These are phyloP conservation scores for Adenanthera pavonina DNA, from an alignment of 306 rosid genomes.

Conservation along the genomic window DNA sequence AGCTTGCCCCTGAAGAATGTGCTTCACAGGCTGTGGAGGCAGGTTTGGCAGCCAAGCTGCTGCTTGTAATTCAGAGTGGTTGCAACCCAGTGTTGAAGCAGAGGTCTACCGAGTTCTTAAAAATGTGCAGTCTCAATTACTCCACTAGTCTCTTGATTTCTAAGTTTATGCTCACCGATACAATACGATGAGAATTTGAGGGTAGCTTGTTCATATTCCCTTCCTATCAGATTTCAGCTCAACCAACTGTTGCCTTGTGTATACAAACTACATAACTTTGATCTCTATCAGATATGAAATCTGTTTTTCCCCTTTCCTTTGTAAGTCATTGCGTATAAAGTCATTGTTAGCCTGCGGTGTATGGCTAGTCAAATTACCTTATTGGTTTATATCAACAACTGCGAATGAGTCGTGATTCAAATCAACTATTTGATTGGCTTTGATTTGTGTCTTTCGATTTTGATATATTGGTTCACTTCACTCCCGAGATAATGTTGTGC, in stretches of 20 bases:
- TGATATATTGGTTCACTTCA: too few relatives aligned
- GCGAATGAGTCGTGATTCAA: too few relatives aligned
- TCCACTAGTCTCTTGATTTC: conserved; percentile 70
- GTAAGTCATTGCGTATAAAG: background rate
- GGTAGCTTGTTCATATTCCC: conserved; percentile 44
- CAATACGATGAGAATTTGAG: conserved; percentile 61
- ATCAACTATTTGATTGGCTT: background rate
- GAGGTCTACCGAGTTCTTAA: conserved; percentile 71
- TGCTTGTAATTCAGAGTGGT: conserved; percentile 84
- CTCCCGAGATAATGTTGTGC: background rate
- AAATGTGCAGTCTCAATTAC: conserved; percentile 79
- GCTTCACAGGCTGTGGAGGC: conserved; percentile 76
- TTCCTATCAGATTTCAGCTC: background rate
- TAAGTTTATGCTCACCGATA: conserved; percentile 80
- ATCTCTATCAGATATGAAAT: background rate
- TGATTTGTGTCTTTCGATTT: background rate
- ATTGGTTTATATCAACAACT: background rate
- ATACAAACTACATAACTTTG: background rate
- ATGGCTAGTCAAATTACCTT: background rate
- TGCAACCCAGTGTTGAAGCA: conserved; percentile 76
- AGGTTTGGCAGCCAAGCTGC: conserved; percentile 78
- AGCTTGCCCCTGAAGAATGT: conserved; percentile 77
- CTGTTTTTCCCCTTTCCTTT: background rate
- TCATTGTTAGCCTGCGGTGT: background rate
- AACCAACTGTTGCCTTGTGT: background rate